phyloP scores from a whole-genome alignment of 306 rosid genomes.

The Oemleria cerasiformis region DNA sequence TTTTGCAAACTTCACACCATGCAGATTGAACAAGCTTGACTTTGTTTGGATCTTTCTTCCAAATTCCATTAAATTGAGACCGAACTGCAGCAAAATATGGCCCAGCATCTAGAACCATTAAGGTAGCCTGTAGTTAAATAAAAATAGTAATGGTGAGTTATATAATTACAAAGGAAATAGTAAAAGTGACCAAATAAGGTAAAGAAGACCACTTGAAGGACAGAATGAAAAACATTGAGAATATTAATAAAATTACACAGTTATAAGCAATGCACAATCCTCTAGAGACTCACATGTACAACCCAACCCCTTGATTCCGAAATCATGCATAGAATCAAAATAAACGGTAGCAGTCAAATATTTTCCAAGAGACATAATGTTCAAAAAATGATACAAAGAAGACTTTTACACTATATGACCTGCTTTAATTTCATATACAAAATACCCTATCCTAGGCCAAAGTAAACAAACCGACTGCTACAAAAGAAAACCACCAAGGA shows the following conservation, averaged over 20 bases:
- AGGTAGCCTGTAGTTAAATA: constrained; percentile 37
- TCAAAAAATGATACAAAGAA: background rate
- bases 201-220: background rate
- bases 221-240: background rate
- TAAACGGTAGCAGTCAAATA: too few relatives aligned
- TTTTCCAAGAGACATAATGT: background rate
- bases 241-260: background rate
- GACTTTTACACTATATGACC: too few relatives aligned
- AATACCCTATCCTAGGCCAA: background rate
- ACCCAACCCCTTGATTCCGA: background rate
- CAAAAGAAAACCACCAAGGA: background rate
- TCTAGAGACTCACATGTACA: background rate
- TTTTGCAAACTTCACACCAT: constrained; percentile 66
- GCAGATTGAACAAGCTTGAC: constrained; percentile 43
- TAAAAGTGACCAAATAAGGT: background rate
- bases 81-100: constrained; percentile 40
- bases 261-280: background rate
- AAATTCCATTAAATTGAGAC: constrained; percentile 31
- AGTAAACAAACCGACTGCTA: background rate
- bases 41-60: constrained; percentile 40
- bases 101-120: constrained; percentile 37
- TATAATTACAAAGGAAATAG: background rate
- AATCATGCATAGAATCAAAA: background rate
- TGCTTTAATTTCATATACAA: background rate
- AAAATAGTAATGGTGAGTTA: background rate